Percentiles rank a stretch among this genome's conserved stretches.
These are phyloP conservation scores for Xylaria multiplex DNA, from an alignment of 2,329 filamentous ascomycete species.

Conservation along the genomic window DNA sequence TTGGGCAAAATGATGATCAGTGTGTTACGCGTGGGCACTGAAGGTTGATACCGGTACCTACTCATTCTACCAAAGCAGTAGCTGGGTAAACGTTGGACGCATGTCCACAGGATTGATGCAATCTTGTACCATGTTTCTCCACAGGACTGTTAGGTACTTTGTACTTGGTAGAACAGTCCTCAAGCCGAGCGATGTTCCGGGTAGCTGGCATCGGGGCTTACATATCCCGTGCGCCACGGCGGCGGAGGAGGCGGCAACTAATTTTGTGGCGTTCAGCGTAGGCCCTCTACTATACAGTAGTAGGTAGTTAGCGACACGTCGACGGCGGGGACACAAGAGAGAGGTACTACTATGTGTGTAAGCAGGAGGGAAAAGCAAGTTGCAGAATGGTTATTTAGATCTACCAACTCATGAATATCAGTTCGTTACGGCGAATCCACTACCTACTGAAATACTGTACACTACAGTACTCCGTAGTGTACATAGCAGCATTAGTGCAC, in stretches of 20 bases:
- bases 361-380: constrained; percentile 26
- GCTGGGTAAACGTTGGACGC: background rate
- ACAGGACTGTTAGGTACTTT: background rate
- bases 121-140: constrained; percentile 10
- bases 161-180: background rate
- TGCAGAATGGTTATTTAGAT: constrained; percentile 15
- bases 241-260: constrained; percentile 24
- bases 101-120: background rate
- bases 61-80: background rate
- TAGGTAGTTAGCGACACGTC: constrained; percentile 16
- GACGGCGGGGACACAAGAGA: constrained; percentile 25
- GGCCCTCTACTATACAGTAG: background rate
- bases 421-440: background rate
- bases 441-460: too few species aligned
- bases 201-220: constrained; percentile 37
- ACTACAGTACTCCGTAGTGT: too few species aligned
- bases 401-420: background rate
- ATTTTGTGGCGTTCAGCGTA: constrained; percentile 5
- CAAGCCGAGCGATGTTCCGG: constrained; percentile 23
- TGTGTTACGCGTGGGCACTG: background rate
- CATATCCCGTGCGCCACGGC: constrained; percentile 33
- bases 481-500: too few species aligned
- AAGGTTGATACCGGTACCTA: constrained; percentile 4
- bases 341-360: background rate
- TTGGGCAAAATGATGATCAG: constrained; percentile 13